Base-by-base conservation (phyloP, 192 early-diverging fungal species). In the Gigaspora rosea region DNA sequence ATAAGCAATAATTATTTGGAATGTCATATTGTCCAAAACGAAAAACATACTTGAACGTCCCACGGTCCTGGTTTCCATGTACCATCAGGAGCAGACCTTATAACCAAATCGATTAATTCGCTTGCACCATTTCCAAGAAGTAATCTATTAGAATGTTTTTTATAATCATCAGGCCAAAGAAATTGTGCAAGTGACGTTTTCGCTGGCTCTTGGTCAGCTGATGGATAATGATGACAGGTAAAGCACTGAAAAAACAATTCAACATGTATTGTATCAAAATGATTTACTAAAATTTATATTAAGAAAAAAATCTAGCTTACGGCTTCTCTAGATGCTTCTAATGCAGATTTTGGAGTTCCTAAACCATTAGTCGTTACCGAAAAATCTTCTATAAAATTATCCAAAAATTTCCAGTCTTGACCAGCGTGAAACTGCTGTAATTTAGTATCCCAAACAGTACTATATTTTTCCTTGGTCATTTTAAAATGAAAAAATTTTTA, bases 351-450 rank as follows among this genome's bases (percentile, higher is more conserved):
- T 22, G 95, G 94, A 54, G 92, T 95, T 22, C 95, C 95, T 51
- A 95, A 87, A 47, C 87, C 92, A 80, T 96, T 96, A 73, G 95
- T 96, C 22, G 95, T 96, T 18, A 96, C 95, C 73, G 90, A 92
- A 76, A 95, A 96, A 82, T 96, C 95, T 75, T 96, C 95, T 58
- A 95, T 87, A 87, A 96, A 96, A 83, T 95, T 95, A 77, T 90
- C 86, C 41, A 96, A 85, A 65, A 88, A 90, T 36, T 85, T 81
- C 88, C 93, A 93, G 78, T 94, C 92, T 70, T 96, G 95, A 63
- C 95, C 95, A 81, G 92, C 94, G 67, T 95, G 94, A 73, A 90
- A 95, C 80, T 93, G 91, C 84, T 96, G 95, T 59, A 91, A 90
- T 81, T 92, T 94, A 65, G 93, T 90, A 83, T 96, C 93, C 95